Evolutionary conservation across 75 land plant species (phyloP), one percentile per base, ranked within the genome.

Genomic region (Pinus tabuliformis): DNA sequence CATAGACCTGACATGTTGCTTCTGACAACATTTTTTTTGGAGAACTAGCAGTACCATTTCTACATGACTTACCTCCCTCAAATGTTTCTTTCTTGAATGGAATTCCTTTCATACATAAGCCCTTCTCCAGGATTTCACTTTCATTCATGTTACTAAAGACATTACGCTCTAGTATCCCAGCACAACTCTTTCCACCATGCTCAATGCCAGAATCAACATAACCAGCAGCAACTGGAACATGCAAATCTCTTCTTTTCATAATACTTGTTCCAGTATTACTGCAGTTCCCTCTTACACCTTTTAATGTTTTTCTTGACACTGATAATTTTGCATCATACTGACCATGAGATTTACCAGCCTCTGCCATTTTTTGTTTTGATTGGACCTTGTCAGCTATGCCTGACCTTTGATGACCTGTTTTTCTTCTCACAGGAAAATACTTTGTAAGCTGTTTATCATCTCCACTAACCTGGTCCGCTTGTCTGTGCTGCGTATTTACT

Each of bases 1-100:
- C 45, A 39, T 39, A 66, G 49, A 20, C 45, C 70, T 66, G 70
- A 15, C 70, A 66, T 37, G 45, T 66, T 28, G 45, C 70, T 39
- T 66, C 70, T 66, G 20, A 36, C 22, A 18, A 66, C 45, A 37
- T 1, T 2, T 36, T 65, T 37, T 37, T 36, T 66, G 49, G 70
- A 39, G 70, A 28, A 20, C 45, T 17, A 66, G 49, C 1, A 36
- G 0, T 37, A 66, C 20, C 70, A 66, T 66, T 37, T 66, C 21
- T 20, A 66, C 70, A 66, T 66, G 70, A 37, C 20, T 39, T 66
- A 39, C 21, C 49, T 66, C 42, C 7, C 33, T 18, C 70, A 66
- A 66, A 66, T 8, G 37, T 33, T 66, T 66, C 49, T 66, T 66
- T 66, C 70, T 66, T n/a, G 11, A 66, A 66, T 1, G 7, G 7